phyloP scores from a whole-genome alignment of 2,329 filamentous ascomycete genomes.

The Apiospora saccharicola region DNA sequence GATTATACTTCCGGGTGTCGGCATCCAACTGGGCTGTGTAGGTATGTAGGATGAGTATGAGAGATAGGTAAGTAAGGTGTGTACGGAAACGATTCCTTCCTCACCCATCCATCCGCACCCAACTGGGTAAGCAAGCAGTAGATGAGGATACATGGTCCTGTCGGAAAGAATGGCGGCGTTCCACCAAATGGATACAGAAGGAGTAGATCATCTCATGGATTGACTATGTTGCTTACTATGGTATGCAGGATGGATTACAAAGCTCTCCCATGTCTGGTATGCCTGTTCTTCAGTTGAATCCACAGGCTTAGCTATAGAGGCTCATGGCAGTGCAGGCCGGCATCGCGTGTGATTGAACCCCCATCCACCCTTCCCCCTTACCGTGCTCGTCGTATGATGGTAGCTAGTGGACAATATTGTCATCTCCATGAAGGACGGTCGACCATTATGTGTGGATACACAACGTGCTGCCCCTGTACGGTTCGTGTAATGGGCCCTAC shows the following conservation, averaged over 20 bases:
- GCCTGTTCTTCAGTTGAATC: neutral
- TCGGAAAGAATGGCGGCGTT: neutral
- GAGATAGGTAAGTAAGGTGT: neutral
- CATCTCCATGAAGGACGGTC: neutral
- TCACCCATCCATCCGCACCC: neutral
- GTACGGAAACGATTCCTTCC: neutral
- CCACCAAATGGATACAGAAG: neutral
- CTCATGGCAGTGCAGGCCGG: neutral
- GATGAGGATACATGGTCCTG: neutral
- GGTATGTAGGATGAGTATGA: neutral
- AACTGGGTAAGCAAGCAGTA: neutral
- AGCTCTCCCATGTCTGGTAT: neutral
- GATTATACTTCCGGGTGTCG: neutral
- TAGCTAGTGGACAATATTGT: neutral
- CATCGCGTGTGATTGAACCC: neutral
- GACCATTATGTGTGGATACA: neutral
- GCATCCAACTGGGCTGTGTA: neutral
- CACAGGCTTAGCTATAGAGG: neutral
- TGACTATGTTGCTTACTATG: neutral
- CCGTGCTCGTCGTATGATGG: neutral
- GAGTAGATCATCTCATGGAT: neutral
- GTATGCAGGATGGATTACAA: constrained; percentile 6
- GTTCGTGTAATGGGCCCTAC: neutral
- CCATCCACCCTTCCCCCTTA: neutral
- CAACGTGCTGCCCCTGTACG: neutral